phyloP scores from a whole-genome alignment of 768 basidiomycete genomes.

The Rhizopogon rudus region DNA sequence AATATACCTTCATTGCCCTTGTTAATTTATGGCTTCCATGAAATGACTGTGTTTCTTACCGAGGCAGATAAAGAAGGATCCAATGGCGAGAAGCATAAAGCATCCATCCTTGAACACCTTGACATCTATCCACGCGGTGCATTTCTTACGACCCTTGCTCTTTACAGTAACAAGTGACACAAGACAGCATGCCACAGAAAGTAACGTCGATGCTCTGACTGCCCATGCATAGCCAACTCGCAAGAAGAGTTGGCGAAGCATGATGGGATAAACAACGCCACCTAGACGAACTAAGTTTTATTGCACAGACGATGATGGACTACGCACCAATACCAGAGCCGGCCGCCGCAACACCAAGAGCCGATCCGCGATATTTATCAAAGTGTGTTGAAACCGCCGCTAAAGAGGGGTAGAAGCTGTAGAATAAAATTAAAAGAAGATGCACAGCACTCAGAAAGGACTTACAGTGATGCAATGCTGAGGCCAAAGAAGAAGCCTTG shows the following conservation, averaged over 20 bases:
- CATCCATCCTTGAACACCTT: conserved; percentile 38
- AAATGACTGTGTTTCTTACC: conserved; percentile 34
- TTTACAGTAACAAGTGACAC: conserved; percentile 45
- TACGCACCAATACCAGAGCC: conserved; percentile 59
- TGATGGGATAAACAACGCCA: conserved; percentile 64
- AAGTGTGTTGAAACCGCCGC: conserved; percentile 67
- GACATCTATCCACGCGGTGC: conserved; percentile 13
- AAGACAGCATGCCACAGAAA: conserved; percentile 43
- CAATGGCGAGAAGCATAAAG: conserved; percentile 49
- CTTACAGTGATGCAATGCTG: conserved; percentile 61
- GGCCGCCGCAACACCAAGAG: conserved; percentile 63
- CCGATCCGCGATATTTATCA: conserved; percentile 59
- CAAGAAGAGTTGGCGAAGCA: conserved; percentile 53
- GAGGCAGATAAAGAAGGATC: conserved; percentile 55
- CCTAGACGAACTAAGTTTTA: conserved; percentile 34
- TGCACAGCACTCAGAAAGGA: conserved; percentile 7
- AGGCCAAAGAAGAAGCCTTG: conserved; percentile 67
- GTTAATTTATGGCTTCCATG: neutral
- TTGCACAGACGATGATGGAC: conserved; percentile 10
- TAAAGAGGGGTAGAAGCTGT: conserved; percentile 69
- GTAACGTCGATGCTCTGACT: conserved; percentile 51
- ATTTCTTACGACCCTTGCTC: conserved; percentile 14
- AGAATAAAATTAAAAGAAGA: conserved; percentile 7
- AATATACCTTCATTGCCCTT: conserved; percentile 47
- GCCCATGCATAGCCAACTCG: conserved; percentile 58